Evolutionary conservation across 441 rosid species (phyloP).

Genomic region (Erodium texanum): DNA sequence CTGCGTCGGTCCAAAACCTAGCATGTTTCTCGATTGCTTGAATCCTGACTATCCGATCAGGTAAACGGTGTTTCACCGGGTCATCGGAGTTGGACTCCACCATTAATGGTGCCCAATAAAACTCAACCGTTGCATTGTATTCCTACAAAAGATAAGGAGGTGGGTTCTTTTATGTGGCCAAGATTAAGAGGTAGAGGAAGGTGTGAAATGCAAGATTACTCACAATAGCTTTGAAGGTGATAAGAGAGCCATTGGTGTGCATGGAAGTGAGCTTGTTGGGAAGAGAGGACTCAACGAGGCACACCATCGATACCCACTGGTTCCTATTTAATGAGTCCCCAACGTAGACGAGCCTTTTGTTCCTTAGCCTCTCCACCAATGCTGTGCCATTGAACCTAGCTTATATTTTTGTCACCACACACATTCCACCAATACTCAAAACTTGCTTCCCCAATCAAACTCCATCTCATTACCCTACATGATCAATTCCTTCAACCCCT

Average conservation of each 20-base stretch:
- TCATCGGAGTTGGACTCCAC: conserved; percentile 89
- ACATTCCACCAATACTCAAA: too few relatives aligned
- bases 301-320: conserved; percentile 34
- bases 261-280: conserved; percentile 55
- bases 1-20: conserved; percentile 60
- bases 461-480: too few relatives aligned
- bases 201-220: too few relatives aligned
- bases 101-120: conserved; percentile 20
- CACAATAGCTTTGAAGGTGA: conserved; percentile 42
- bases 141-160: too few relatives aligned
- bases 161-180: too few relatives aligned
- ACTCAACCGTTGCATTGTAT: conserved; percentile 82
- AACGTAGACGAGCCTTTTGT: conserved; percentile 89
- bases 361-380: conserved; percentile 65
- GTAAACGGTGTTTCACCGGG: conserved; percentile 64
- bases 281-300: conserved; percentile 67
- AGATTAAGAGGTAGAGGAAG: too few relatives aligned
- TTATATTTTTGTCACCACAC: too few relatives aligned
- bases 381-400: conserved; percentile 71
- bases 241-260: conserved; percentile 39
- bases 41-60: conserved; percentile 77
- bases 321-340: conserved; percentile 81
- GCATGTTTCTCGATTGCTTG: conserved; percentile 80
- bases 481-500: too few relatives aligned
- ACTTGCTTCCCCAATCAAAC: too few relatives aligned